Evolutionary conservation across 208 protist species (phyloP), one percentile per base, ranked within the genome.

Genomic region (Crithidia acanthocephali): DNA sequence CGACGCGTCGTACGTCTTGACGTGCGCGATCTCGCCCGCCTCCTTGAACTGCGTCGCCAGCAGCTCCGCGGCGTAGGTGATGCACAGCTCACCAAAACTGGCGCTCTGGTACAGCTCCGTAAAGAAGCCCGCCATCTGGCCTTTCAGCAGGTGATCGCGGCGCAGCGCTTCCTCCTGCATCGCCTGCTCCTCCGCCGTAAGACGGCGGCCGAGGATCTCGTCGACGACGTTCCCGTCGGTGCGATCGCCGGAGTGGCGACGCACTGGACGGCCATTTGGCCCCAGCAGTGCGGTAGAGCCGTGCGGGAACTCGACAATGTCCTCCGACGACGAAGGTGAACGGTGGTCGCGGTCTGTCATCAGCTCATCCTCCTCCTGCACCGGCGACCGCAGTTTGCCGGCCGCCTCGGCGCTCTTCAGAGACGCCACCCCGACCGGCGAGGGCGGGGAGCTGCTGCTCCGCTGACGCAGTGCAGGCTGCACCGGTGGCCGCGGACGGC

Each of bases 21-120:
- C 68, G 23, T 50, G 56, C 0, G 76, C 66, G 32, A 95, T 69
- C 33, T 91, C 73, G 5, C 51, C 51, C 0, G 77, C 75, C 50
- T 76, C 64, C 37, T 63, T 52, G 37, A 83, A 71, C 25, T 60
- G 61, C 7, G 15, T 47, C 15, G 59, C 50, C 28, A 95, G 66
- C 55, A 86, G 42, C 64, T 86, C 80, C 2, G 56, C 65, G 0
- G 78, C 86, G 55, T 92, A 81, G 18, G 72, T 79, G 63, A 92
- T 78, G 52, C 77, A 83, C 30, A 95, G 75, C 73, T 92, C 87
- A 16, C 64, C 83, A 62, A 95, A 86, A 59, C 84, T 90, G 15
- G 74, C 70, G 61, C 82, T 90, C 60, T 86, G 79, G 30, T 87
- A 85, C 28, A 95, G 50, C 40, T 83, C 77, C 28, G 67, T 70